These are phyloP conservation scores for Crataegus laevigata DNA, from an alignment of 306 rosid genomes.

Conservation along the genomic window DNA sequence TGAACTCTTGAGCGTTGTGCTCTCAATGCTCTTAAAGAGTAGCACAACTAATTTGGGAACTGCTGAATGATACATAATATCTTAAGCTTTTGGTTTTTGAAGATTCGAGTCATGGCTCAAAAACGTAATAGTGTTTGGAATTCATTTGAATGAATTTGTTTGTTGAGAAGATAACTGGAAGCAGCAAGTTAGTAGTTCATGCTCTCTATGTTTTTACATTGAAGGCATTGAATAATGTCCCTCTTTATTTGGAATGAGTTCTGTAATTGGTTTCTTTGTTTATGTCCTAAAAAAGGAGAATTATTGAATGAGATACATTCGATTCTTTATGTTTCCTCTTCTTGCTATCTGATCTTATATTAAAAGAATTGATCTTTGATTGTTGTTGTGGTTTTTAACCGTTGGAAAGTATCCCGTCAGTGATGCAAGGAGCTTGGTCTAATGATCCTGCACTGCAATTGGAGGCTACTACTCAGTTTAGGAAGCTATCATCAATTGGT, in stretches of 20 bases:
- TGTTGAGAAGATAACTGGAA: background rate
- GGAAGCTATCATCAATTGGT: conserved; percentile 57
- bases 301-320: background rate
- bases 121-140: background rate
- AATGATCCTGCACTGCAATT: conserved; percentile 38
- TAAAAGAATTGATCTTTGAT: background rate
- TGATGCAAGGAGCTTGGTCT: conserved; percentile 55
- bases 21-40: background rate
- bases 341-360: background rate
- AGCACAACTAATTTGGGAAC: background rate
- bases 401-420: conserved; percentile 50
- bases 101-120: background rate
- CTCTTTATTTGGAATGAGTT: background rate
- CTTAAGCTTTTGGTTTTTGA: background rate
- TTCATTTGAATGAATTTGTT: no score
- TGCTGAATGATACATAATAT: no score
- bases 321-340: background rate
- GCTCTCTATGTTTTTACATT: no score
- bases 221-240: background rate
- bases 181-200: background rate
- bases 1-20: background rate
- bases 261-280: background rate
- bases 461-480: conserved; percentile 62
- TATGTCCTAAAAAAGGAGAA: background rate
- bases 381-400: conserved; percentile 9